Evolutionary conservation across 495 filamentous ascomycete genomes (phyloP), one percentile per base, ranked within the genome.

Genomic region (Aspergillus bertholletiae): DNA sequence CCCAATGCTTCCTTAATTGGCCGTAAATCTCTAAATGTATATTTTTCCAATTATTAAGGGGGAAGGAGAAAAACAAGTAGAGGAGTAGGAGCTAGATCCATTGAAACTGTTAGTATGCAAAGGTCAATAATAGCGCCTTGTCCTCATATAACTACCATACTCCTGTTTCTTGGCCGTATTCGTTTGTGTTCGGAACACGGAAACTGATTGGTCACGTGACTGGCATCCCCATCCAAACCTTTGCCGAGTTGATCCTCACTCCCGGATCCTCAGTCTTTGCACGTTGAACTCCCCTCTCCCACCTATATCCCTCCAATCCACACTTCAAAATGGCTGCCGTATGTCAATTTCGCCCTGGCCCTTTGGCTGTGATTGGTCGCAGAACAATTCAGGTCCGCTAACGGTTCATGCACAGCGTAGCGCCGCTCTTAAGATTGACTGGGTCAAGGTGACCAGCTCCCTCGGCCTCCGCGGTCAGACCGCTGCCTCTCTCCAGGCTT

Each of bases 371-470:
- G 30, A 21, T 30, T 21, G 41, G 18, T 47, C 35, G 28, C 43
- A 20, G 44, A 22, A n/a, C 34, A 44, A 47, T 53, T 50, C 45
- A 18, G 48, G 51, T 59, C 62, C 60, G 67, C 68, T 69, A 68
- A 72, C 64, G 51, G 51, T 62, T 48, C 52, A 56, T 47, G 53
- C 58, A 73, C 80, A 97, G 94, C 88, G 92, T 81, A 94, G 90
- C 84, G 93, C 94, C 79, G 92, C 95, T 78, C 84, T 93, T 76
- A 99, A 96, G 84, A 85, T 99, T 83, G 94, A 99, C 85, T 99
- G 95, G 95, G 81, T 80, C 76, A 90, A 90, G 78, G 83, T 97
- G 68, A 85, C 85, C 73, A 84, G 80, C 72, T 92, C 90, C 65
- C 91, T 99, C 66, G 93, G 94, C 66, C 89, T 99, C 73, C 90